Evolutionary conservation across 192 early-diverging fungal genomes (phyloP).

Genomic region (Entomortierella lignicola): DNA sequence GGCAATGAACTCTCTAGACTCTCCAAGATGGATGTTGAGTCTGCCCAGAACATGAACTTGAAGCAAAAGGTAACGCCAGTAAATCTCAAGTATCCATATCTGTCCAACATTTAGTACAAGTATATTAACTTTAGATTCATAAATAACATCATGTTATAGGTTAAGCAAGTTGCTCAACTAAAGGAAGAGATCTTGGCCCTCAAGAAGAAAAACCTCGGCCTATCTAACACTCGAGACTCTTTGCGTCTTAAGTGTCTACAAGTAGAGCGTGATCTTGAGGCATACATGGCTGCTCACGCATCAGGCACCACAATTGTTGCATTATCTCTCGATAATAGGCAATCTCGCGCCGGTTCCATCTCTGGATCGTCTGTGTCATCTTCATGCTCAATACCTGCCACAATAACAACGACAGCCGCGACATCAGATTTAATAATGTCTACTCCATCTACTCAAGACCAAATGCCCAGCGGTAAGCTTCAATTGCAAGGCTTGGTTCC

Average conservation of each 20-base stretch:
- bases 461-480: constrained; percentile 1
- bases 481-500: constrained; percentile 18
- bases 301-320: neutral
- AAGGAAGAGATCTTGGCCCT: constrained; percentile 41
- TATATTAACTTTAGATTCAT: neutral
- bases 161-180: constrained; percentile 37
- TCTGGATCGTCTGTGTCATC: constrained; percentile 27
- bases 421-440: neutral
- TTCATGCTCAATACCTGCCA: constrained; percentile 2
- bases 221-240: constrained; percentile 44
- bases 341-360: constrained; percentile 2
- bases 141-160: neutral
- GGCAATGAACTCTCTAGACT: constrained; percentile 31
- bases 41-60: constrained; percentile 40
- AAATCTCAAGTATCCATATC: no score
- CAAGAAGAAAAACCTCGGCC: constrained; percentile 41
- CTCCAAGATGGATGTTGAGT: constrained; percentile 46
- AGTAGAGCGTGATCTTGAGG: constrained; percentile 41
- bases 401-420: neutral
- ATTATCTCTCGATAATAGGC: neutral
- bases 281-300: constrained; percentile 25
- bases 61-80: constrained; percentile 56
- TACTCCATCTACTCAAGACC: neutral
- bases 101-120: no score
- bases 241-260: constrained; percentile 39